phyloP scores from a whole-genome alignment of 108 stramenopile genomes.

The Pseudonitzschia delicatissima region DNA sequence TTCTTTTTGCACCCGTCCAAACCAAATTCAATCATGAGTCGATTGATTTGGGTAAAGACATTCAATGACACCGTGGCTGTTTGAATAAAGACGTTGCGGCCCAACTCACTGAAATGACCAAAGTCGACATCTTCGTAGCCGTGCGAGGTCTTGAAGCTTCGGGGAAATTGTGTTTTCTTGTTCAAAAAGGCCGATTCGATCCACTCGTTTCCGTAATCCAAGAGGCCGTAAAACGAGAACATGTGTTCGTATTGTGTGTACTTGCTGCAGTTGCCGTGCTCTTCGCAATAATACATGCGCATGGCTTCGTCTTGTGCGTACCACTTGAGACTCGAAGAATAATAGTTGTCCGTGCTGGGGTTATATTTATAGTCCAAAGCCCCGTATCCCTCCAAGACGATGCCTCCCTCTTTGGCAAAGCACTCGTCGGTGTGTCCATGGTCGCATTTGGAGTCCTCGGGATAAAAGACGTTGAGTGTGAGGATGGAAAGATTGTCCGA shows the following conservation, averaged over 20 bases:
- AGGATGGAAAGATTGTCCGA: not conserved
- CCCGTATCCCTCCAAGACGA: conserved; percentile 12
- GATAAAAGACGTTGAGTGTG: not conserved
- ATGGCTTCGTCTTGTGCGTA: conserved; percentile 22
- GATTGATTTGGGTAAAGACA: conserved; percentile 57
- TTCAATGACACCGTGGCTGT: conserved; percentile 41
- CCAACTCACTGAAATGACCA: conserved; percentile 15
- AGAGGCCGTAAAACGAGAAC: conserved; percentile 48
- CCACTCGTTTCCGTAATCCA: conserved; percentile 57
- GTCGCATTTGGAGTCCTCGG: conserved; percentile 32
- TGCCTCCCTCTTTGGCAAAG: conserved; percentile 6
- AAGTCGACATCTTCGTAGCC: conserved; percentile 40
- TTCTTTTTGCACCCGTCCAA: conserved; percentile 51
- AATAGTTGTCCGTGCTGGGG: not conserved
- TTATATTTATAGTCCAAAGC: conserved; percentile 20
- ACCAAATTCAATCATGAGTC: conserved; percentile 39
- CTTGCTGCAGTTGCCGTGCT: conserved; percentile 11
- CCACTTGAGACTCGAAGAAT: not conserved
- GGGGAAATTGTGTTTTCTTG: not conserved
- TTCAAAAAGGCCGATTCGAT: conserved; percentile 27
- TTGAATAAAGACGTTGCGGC: conserved; percentile 36
- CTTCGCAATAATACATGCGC: conserved; percentile 24
- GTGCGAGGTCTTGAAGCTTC: no score
- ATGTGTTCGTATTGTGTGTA: conserved; percentile 51
- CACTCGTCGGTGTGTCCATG: conserved; percentile 36